Base-by-base conservation (phyloP, 768 basidiomycete species). In the Clathrus columnatus region DNA sequence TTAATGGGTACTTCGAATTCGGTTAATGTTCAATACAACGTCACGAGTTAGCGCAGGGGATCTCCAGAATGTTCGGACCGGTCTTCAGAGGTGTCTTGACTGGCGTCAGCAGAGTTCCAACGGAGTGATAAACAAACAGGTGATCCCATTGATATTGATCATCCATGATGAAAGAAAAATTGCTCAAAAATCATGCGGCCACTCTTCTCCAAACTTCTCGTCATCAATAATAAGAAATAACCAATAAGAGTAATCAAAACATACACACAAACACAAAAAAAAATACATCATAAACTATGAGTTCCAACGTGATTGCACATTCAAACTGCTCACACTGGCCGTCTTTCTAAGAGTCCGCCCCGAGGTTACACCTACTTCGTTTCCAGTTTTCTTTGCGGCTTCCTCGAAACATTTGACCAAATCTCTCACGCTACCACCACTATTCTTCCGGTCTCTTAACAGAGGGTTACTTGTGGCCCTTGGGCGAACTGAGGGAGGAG, bases 401-500 rank as follows among this genome's bases (percentile, higher is more conserved):
- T 61, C 66, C 67, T 89, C 85, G 61, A 82, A 90, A 27, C 72
- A 76, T 64, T 68, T 74, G 50, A 88, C 79, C 52, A 90, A 65
- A 50, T 89, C 86, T 67, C 77, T 86, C 56, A 90, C 87, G 61
- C 85, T 87, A 50, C 76, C 74, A 14, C 78, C 79, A 61, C 87
- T 86, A 57, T 78, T 81, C 62, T 82, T 72, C 56, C 86, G 70
- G n/a, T 70, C 71, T 41, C 52, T 30, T 8, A 58, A 54, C 24
- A 62, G 61, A 1, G 61, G 58, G n/a, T 56, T 59, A 21, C 54
- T 55, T 2, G 24, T 23, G 8, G 54, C 36, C 28, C 54, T 55
- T 11, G 54, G 45, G 20, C 62, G 50, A 17, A 61, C 59, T 17
- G 63, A 63, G 2, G 68, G 65, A 16, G 73, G 69, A 6, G 73